Base-by-base conservation (phyloP, 148 eudicot genomes). In the Chenopodium berlandieri region DNA sequence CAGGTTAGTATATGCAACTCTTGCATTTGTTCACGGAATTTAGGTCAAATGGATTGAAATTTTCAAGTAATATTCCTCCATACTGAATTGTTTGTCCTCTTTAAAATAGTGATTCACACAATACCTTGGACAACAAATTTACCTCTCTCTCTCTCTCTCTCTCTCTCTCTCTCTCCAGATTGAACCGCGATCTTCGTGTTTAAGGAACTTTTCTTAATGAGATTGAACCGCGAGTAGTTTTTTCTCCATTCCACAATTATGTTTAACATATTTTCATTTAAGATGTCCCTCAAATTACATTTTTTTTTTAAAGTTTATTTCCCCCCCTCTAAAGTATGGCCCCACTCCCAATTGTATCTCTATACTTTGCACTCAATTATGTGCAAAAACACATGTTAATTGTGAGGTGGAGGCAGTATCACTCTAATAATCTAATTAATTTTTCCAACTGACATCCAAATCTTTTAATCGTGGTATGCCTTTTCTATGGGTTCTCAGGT, bases 1-100 rank as follows among this genome's bases (percentile, higher is more conserved):
- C 78, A 86, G 82, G 84, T 85, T 78, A 9, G 84, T 74, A 52
- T 50, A 50, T 27, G n/a, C 2, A 73, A 46, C 63, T 50, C 77
- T 74, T 52, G 44, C 32, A 52, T 23, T 12, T 11, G 20, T 23
- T 48, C 32, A 46, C 25, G 58, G 4, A n/a, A 4, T 23, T 11
- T 23, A 46, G 20, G 60, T 48, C 32, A 73, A 22, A 25, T 23
- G 4, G 27, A 37, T 16, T 34, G 48, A 40, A 17, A 2, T 56
- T 68, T 31, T 31, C 3, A 5, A 1, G 37, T 32, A 6, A 71
- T 40, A 10, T 46, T 40, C 30, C 6, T 71, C 25, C 25, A 44
- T 71, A 16, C 4, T 7, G 16, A 40, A 20, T 2, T 71, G 25
- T 44, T 71, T 9, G 12, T 9, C 48, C 54, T 4, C 54, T 23